Evolutionary conservation across 1,284 basidiomycete genomes (phyloP).

Genomic region (Ganoderma sinense): DNA sequence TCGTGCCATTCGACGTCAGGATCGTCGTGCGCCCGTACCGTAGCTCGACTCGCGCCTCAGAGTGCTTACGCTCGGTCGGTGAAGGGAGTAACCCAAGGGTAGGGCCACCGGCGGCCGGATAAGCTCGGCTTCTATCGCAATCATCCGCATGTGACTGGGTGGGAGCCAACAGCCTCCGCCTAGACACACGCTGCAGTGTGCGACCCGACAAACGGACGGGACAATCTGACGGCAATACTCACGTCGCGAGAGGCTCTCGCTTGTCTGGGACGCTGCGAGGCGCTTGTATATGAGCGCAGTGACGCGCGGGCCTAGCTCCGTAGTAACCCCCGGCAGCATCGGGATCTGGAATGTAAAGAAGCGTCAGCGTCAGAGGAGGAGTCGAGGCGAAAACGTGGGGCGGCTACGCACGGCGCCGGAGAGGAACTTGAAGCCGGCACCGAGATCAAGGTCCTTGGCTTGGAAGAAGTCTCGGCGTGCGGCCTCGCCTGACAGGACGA

Average conservation of each 20-base stretch:
- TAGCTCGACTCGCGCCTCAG: neutral
- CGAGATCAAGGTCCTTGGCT: conserved; percentile 72
- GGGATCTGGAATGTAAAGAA: conserved; percentile 59
- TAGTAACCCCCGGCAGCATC: conserved; percentile 75
- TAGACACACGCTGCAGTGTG: conserved; percentile 4
- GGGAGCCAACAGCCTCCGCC: conserved; percentile 22
- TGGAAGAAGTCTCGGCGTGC: conserved; percentile 74
- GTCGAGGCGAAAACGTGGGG: conserved; percentile 4
- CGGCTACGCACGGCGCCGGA: conserved; percentile 70
- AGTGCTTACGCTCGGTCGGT: neutral
- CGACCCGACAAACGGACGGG: neutral
- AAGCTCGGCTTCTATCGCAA: conserved; percentile 18
- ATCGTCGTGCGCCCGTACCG: neutral
- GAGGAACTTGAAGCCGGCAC: conserved; percentile 77
- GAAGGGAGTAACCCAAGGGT: conserved; percentile 4
- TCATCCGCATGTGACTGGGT: conserved; percentile 24
- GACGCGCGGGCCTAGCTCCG: conserved; percentile 64
- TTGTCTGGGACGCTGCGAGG: conserved; percentile 64
- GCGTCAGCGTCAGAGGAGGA: conserved; percentile 8
- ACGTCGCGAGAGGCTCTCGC: conserved; percentile 65
- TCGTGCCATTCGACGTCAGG: neutral
- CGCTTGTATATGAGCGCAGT: conserved; percentile 75
- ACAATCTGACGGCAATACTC: conserved; percentile 38
- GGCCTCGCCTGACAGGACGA: conserved; percentile 75
- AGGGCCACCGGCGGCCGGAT: conserved; percentile 8